phyloP scores from a whole-genome alignment of 2,329 filamentous ascomycete species.

The Penicillium olsonii region DNA sequence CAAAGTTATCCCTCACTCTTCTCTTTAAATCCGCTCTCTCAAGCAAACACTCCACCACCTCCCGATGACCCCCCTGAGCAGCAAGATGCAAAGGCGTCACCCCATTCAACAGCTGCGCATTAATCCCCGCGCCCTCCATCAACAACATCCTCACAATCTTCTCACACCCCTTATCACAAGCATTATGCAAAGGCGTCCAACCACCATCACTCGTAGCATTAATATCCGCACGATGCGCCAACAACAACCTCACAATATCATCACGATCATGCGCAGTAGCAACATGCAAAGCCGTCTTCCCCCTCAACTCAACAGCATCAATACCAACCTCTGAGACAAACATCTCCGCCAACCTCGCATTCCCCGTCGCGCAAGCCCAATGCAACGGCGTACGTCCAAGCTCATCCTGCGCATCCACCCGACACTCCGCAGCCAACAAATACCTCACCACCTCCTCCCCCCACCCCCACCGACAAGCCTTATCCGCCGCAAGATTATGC shows the following conservation, averaged over 20 bases:
- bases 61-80: constrained; percentile 40
- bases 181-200: constrained; percentile 58
- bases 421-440: constrained; percentile 42
- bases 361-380: constrained; percentile 61
- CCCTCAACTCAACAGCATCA: constrained; percentile 43
- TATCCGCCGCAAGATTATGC: constrained; percentile 49
- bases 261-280: constrained; percentile 48
- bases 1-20: constrained; percentile 39
- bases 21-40: constrained; percentile 34
- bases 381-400: constrained; percentile 56
- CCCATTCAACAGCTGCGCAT: constrained; percentile 41
- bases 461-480: constrained; percentile 47
- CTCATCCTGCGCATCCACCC: constrained; percentile 47
- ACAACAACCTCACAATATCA: constrained; percentile 42
- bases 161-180: constrained; percentile 52
- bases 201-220: constrained; percentile 53
- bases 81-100: constrained; percentile 44
- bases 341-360: constrained; percentile 52
- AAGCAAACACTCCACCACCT: constrained; percentile 39
- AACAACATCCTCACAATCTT: constrained; percentile 49
- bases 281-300: constrained; percentile 53
- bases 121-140: constrained; percentile 36
- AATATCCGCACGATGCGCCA: constrained; percentile 48
- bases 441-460: constrained; percentile 47
- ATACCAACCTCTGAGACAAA: constrained; percentile 48